Base-by-base conservation (phyloP, 1,139 yeast species). In the Debaryomyces singareniensis region DNA sequence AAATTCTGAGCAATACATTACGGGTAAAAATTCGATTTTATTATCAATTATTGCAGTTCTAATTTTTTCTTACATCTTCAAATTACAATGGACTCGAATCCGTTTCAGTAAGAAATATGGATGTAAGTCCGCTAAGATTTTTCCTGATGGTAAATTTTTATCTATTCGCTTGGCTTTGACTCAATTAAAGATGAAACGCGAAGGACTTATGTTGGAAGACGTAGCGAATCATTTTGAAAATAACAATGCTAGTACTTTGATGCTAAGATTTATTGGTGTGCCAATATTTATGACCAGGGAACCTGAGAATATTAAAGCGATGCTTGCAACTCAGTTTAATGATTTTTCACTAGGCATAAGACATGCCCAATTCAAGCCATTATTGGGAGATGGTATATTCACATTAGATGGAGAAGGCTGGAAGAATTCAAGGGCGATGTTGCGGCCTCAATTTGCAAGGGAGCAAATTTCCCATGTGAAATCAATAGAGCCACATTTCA, bases 381-480 rank as follows among this genome's bases (percentile, higher is more conserved):
- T 71, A 26, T 52, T 74, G 32, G 80, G 80, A 2, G 68, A 71
- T 37, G 80, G 80, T 11, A 71, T 75, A 33, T 75, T 75, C 54
- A 72, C 79, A 2, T 58, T 71, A 28, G 75, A 71, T 33, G 76
- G 75, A 11, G 65, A 56, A 15, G 74, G 71, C 5, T 75, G 81
- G 81, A 68, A 71, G 40, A 70, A 67, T 39, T 66, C 77, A 12
- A 54, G 81, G 30, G 67, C 71, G 13, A 54, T 74, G 61, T 60
- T 74, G 44, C 58, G 78, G 32, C 76, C 77, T 2, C 77, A 71
- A 46, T 72, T 72, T 47, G 61, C 68, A 16, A 58, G 75, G 34
- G 74, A 71, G 41, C 73, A 68, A 40, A 64, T 74, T 24, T 55
- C 68, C 9, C 71, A 65, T 34, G 58, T 71, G 13, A 55, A 55